Percentiles rank a stretch among this genome's conserved stretches.
Conservation (phyloP, 345 rosid species). For the Arabidopsis arenosa region DNA sequence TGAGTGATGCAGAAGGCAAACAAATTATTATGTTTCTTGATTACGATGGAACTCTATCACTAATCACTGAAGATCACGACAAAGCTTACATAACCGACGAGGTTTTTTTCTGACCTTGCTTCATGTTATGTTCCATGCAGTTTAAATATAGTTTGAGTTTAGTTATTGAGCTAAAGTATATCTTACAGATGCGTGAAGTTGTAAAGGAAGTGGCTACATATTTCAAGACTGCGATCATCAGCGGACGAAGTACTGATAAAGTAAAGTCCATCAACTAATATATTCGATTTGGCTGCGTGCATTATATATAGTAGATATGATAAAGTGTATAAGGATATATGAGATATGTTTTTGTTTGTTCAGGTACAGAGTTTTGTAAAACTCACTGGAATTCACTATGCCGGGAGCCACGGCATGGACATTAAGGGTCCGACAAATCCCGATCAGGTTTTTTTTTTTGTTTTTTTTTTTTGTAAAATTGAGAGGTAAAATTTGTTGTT, state of each 20-base stretch:
- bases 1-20: conserved; percentile 64
- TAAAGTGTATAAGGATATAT: background rate
- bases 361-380: conserved; percentile 69
- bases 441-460: conserved; percentile 27
- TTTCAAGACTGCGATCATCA: conserved; percentile 90
- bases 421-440: conserved; percentile 76
- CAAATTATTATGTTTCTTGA: conserved; percentile 85
- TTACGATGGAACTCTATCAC: conserved; percentile 92
- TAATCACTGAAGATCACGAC: conserved; percentile 86
- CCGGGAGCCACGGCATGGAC: conserved; percentile 99
- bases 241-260: conserved; percentile 88
- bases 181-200: conserved; percentile 71
- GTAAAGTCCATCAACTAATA: conserved; percentile 30
- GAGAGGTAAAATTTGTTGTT: background rate
- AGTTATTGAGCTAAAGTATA: background rate
- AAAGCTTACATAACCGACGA: conserved; percentile 77
- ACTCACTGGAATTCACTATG: conserved; percentile 74
- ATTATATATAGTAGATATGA: background rate
- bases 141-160: background rate
- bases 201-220: conserved; percentile 62
- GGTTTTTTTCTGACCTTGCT: conserved; percentile 47
- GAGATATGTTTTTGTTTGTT: background rate
- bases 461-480: background rate
- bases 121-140: background rate
- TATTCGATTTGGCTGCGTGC: background rate